These are phyloP conservation scores for Plasmodium knowlesi DNA, from an alignment of 169 alveolate genomes.

Conservation along the genomic window DNA sequence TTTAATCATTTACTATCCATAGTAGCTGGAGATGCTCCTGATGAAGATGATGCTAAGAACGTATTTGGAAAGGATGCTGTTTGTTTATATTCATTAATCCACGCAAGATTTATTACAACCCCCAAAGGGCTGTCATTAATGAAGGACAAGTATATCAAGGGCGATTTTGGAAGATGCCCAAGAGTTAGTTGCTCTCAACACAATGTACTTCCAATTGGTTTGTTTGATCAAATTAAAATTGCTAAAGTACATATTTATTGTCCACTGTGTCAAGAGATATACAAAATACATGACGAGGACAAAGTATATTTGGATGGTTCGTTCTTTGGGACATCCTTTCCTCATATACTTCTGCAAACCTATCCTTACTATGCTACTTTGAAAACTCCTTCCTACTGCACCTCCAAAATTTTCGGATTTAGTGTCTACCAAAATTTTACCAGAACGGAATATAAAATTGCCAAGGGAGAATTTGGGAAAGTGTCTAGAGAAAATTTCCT, in stretches of 20 bases:
- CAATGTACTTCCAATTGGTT: conserved; percentile 95
- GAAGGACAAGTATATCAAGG: conserved; percentile 96
- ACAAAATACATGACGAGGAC: conserved; percentile 83
- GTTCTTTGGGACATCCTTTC: conserved; percentile 95
- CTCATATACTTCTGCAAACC: conserved; percentile 92
- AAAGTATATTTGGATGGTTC: conserved; percentile 96
- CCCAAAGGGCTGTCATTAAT: conserved; percentile 92
- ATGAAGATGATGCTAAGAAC: conserved; percentile 86
- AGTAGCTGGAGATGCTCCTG: conserved; percentile 85
- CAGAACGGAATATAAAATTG: conserved; percentile 71
- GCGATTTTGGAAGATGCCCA: conserved; percentile 98
- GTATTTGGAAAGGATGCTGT: conserved; percentile 88
- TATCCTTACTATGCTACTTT: conserved; percentile 90
- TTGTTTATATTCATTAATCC: conserved; percentile 95
- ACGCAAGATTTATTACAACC: conserved; percentile 94
- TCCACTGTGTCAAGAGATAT: conserved; percentile 96
- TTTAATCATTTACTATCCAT: conserved; percentile 82
- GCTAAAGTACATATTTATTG: conserved; percentile 96
- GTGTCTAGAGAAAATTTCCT: conserved; percentile 50
- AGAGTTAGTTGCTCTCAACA: conserved; percentile 96
- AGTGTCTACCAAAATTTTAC: conserved; percentile 79
- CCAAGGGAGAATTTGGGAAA: conserved; percentile 71
- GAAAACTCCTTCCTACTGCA: conserved; percentile 86
- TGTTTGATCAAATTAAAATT: conserved; percentile 92
- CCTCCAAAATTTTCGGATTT: conserved; percentile 89